phyloP scores from a whole-genome alignment of 306 rosid genomes.

The Hippophae rhamnoides region DNA sequence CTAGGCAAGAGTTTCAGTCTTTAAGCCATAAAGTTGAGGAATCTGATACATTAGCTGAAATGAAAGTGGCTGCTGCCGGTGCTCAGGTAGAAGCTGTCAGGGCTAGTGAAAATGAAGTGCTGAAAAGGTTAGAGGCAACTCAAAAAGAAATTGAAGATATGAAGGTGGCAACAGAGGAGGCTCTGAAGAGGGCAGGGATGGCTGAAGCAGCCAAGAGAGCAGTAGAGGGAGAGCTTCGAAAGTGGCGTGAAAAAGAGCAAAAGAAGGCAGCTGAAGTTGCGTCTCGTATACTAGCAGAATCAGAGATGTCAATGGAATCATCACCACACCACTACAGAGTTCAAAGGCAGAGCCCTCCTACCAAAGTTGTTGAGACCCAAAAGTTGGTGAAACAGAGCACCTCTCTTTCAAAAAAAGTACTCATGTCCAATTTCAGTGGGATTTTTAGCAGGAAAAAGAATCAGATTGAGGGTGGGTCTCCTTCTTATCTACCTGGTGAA shows the following conservation, averaged over 20 bases:
- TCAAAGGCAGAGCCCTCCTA: constrained; percentile 49
- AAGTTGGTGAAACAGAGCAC: constrained; percentile 61
- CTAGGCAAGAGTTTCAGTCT: constrained; percentile 74
- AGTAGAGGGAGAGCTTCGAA: constrained; percentile 79
- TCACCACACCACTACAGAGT: constrained; percentile 59
- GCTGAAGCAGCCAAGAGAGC: constrained; percentile 95
- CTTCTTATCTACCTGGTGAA: constrained; percentile 88
- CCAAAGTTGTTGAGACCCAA: constrained; percentile 28
- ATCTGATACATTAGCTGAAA: constrained; percentile 70
- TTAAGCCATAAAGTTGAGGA: constrained; percentile 80
- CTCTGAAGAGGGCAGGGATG: constrained; percentile 75
- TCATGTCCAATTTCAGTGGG: constrained; percentile 61
- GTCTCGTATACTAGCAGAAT: constrained; percentile 67
- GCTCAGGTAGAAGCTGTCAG: constrained; percentile 99
- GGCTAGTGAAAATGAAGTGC: constrained; percentile 82
- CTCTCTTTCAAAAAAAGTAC: constrained; percentile 58
- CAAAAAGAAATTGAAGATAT: constrained; percentile 74
- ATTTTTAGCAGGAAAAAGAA: constrained; percentile 72
- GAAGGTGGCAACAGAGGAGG: constrained; percentile 61
- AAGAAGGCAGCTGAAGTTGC: constrained; percentile 90
- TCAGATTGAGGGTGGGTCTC: constrained; percentile 79
- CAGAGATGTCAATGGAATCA: constrained; percentile 43
- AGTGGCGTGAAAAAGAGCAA: constrained; percentile 90
- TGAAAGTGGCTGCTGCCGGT: constrained; percentile 92
- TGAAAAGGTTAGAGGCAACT: constrained; percentile 53